Evolutionary conservation across 352 stramenopile genomes (phyloP).

Genomic region (Phytophthora lateralis): DNA sequence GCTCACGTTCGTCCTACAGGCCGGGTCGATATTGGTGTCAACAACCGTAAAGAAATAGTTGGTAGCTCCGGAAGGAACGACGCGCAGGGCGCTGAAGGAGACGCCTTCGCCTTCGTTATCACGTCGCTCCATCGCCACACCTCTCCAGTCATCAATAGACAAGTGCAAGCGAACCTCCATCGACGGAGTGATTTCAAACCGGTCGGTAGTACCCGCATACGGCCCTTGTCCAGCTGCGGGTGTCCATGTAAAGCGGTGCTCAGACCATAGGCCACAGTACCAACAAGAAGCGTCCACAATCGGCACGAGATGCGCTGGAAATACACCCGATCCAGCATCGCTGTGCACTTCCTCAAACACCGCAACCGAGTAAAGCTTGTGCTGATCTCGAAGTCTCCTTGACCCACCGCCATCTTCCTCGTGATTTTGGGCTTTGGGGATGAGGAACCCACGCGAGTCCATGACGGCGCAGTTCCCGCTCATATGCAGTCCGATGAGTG

Average conservation of each 20-base stretch:
- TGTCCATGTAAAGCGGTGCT: constrained; percentile 77
- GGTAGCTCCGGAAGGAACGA: constrained; percentile 73
- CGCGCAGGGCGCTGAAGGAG: constrained; percentile 60
- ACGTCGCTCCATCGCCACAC: constrained; percentile 63
- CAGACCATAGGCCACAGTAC: constrained; percentile 78
- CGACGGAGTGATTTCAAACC: constrained; percentile 38
- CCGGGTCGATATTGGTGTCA: constrained; percentile 27
- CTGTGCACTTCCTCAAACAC: constrained; percentile 76
- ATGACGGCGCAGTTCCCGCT: constrained; percentile 73
- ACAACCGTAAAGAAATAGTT: constrained; percentile 79
- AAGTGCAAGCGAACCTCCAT: constrained; percentile 66
- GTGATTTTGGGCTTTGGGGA: constrained; percentile 50
- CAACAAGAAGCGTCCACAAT: constrained; percentile 79
- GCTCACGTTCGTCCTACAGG: constrained; percentile 30
- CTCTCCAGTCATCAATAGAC: constrained; percentile 73
- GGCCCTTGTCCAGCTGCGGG: constrained; percentile 44
- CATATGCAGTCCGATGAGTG: constrained; percentile 76
- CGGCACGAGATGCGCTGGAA: constrained; percentile 51
- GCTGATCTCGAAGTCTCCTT: constrained; percentile 58
- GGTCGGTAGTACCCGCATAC: constrained; percentile 36
- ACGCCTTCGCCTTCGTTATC: constrained; percentile 39
- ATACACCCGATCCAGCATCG: constrained; percentile 53
- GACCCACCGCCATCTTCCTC: constrained; percentile 28
- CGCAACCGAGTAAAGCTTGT: constrained; percentile 80
- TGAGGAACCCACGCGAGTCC: constrained; percentile 70